Evolutionary conservation across 2,329 filamentous ascomycete species (phyloP).

Genomic region (Chaetomium olivaceum): DNA sequence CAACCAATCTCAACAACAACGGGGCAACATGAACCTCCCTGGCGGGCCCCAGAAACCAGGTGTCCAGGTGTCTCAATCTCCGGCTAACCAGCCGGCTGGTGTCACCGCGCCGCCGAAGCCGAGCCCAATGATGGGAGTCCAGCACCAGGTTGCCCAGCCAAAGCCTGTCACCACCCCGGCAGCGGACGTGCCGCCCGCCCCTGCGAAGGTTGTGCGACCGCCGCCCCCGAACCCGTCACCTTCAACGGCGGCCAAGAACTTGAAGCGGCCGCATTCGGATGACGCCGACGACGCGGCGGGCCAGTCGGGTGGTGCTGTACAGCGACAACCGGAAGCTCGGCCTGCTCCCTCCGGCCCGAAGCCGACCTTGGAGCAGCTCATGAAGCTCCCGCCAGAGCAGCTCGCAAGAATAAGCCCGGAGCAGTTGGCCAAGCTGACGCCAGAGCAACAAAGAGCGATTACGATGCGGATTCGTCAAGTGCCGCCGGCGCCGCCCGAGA

Average conservation of each 20-base stretch:
- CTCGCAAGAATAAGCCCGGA: conserved; percentile 40
- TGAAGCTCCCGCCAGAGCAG: conserved; percentile 48
- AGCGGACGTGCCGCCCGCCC: conserved; percentile 15
- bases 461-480: conserved; percentile 1
- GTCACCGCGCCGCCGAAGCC: conserved; percentile 20
- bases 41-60: conserved; percentile 12
- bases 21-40: conserved; percentile 16
- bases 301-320: conserved; percentile 30
- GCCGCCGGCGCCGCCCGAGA: conserved; percentile 34
- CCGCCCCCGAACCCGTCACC: conserved; percentile 42
- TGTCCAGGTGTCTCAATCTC: conserved; percentile 1
- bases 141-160: conserved; percentile 30
- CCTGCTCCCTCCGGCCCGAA: conserved; percentile 22
- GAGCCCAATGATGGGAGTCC: conserved; percentile 22
- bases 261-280: conserved; percentile 54
- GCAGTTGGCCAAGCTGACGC: conserved; percentile 45
- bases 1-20: conserved; percentile 14
- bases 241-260: conserved; percentile 45
- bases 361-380: conserved; percentile 43
- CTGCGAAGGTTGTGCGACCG: conserved; percentile 34
- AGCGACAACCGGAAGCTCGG: conserved; percentile 36
- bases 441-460: conserved; percentile 50
- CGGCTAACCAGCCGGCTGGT: conserved; percentile 7
- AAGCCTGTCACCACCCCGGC: conserved; percentile 23
- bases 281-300: conserved; percentile 42